Evolutionary conservation across 2,329 filamentous ascomycete genomes (phyloP).

Genomic region (Colletotrichum plurivorum): DNA sequence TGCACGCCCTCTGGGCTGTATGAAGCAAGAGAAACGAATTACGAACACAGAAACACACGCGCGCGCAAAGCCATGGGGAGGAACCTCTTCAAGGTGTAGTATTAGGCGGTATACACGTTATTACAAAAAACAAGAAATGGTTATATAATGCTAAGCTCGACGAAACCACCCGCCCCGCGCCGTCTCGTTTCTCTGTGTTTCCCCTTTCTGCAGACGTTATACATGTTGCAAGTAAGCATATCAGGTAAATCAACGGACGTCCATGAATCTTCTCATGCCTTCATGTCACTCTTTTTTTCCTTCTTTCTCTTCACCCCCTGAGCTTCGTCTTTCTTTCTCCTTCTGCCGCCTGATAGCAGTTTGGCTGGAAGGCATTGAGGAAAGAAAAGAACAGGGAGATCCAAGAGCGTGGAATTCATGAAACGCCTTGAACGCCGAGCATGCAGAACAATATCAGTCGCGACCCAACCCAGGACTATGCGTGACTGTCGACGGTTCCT

Average conservation of each 20-base stretch:
- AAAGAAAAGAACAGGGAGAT: too few relatives aligned
- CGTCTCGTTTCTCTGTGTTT: background rate
- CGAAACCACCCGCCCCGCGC: background rate
- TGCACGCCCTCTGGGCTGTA: background rate
- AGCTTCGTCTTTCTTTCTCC: background rate
- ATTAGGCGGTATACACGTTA: constrained; percentile 23
- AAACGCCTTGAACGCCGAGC: constrained; percentile 28
- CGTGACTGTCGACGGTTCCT: background rate
- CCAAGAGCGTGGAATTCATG: background rate
- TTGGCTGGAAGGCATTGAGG: too few relatives aligned
- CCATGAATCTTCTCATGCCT: background rate
- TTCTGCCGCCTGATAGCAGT: too few relatives aligned
- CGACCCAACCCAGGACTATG: background rate
- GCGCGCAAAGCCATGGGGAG: too few relatives aligned
- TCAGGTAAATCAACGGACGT: background rate
- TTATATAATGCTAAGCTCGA: background rate
- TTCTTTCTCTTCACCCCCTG: background rate
- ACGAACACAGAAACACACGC: background rate
- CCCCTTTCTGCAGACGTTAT: constrained; percentile 4
- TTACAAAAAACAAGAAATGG: constrained; percentile 11
- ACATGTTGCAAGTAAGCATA: too few relatives aligned
- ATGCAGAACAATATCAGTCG: constrained; percentile 14
- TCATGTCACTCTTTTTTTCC: constrained; percentile 11
- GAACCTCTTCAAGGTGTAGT: background rate
- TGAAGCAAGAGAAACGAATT: constrained; percentile 4